These are phyloP conservation scores for Fusarium subtropicale DNA, from an alignment of 2,329 filamentous ascomycete genomes.

Conservation along the genomic window DNA sequence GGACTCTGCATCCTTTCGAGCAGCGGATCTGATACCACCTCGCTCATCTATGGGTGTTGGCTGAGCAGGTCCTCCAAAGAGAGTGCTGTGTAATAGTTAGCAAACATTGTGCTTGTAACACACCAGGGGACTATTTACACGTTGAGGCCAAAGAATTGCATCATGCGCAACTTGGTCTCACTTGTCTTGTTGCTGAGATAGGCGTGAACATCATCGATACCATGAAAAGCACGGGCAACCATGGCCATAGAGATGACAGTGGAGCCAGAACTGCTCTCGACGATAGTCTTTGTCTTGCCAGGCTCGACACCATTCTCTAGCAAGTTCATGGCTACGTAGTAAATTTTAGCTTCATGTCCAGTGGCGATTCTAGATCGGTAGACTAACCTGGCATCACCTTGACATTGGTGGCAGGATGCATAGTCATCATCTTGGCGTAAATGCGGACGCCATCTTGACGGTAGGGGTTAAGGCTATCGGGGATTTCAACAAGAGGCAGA, in stretches of 20 bases:
- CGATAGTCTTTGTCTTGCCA: conserved; percentile 62
- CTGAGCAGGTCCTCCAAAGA: conserved; percentile 52
- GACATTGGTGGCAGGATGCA: conserved; percentile 71
- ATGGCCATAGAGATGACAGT: conserved; percentile 69
- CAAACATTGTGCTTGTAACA: background rate
- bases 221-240: conserved; percentile 51
- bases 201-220: conserved; percentile 57
- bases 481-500: conserved; percentile 70
- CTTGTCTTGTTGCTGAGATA: conserved; percentile 62
- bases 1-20: conserved; percentile 48
- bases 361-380: background rate
- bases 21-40: conserved; percentile 49
- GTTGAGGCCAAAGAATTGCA: conserved; percentile 52
- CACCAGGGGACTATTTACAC: conserved; percentile 42
- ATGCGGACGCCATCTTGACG: conserved; percentile 68
- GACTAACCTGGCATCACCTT: conserved; percentile 67
- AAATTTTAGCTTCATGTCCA: conserved; percentile 20
- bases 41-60: conserved; percentile 50
- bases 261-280: conserved; percentile 71
- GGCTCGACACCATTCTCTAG: conserved; percentile 59
- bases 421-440: conserved; percentile 73
- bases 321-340: conserved; percentile 56
- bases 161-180: conserved; percentile 48
- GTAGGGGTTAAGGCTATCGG: conserved; percentile 66
- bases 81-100: conserved; percentile 41